Evolutionary conservation across 176 grass and related monocot genomes (phyloP).

Genomic region (Eremochloa ophiuroides): DNA sequence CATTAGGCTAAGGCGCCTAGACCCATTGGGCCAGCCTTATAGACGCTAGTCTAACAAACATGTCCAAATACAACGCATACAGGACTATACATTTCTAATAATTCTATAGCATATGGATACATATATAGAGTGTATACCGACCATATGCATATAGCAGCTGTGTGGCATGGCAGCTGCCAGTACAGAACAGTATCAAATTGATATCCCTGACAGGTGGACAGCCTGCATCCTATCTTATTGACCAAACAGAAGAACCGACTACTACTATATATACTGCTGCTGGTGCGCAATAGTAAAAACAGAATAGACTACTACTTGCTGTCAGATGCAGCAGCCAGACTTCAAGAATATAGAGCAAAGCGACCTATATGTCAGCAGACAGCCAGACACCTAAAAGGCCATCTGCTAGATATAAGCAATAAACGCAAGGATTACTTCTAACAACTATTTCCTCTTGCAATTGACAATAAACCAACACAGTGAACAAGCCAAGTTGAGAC

Average conservation of each 20-base stretch:
- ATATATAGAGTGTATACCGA: not conserved
- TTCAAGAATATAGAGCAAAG: not conserved
- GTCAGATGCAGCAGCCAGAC: not conserved
- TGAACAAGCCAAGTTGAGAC: not conserved
- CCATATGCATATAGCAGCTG: not conserved
- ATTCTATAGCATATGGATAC: not conserved
- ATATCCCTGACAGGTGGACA: not conserved
- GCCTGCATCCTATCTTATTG: not conserved
- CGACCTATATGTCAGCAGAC: not conserved
- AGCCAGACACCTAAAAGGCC: not conserved
- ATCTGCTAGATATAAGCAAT: not conserved
- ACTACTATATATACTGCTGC: not conserved
- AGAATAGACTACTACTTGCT: not conserved
- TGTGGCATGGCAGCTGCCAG: not conserved
- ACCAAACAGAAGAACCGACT: not conserved
- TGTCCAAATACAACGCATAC: too few species aligned
- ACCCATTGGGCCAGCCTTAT: too few species aligned
- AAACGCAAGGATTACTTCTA: not conserved
- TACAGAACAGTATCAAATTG: not conserved
- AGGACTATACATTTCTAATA: too few species aligned
- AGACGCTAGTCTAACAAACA: too few species aligned
- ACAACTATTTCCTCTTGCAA: not conserved
- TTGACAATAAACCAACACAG: not conserved
- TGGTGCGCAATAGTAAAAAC: not conserved
- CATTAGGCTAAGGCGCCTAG: too few species aligned